Base-by-base conservation (phyloP, 139 green algal species). In the Volvox reticuliferus region DNA sequence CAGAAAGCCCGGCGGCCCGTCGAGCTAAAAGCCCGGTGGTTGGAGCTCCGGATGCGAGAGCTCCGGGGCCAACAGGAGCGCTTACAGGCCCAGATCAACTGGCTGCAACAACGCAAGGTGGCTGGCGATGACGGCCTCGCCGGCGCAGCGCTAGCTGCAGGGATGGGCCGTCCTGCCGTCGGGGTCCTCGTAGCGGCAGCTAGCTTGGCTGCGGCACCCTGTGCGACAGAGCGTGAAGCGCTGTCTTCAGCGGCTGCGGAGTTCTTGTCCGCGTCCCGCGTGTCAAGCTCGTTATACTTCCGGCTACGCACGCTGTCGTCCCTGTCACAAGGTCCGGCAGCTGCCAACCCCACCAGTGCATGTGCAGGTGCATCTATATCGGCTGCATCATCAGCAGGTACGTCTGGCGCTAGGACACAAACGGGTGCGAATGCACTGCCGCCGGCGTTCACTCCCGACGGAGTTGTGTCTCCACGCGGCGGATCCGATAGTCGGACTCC, bases 31-130 rank as follows among this genome's bases (percentile, higher is more conserved):
- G 94, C 90, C 63, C 76, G 85, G 14, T 96, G 94, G 94, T 91
- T 96, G 62, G 90, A 94, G 86, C 81, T 93, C 35, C 94, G 94
- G 32, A 89, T 95, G 79, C 84, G 32, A 28, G 93, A 96, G 89
- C 86, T 95, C 3, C 79, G 69, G 22, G 65, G 61, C 0, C 80
- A 92, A 83, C 82, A 92, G 89, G 82, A 87, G 18, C 62, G 78
- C 26, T 20, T 92, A 69, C 62, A 85, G 18, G 21, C 37, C 22
- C 86, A 91, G 30, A 89, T 95, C 20, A 55, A 13, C 1, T 63
- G 87, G 62, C 30, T 90, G 86, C 86, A 90, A 33, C 73, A 76
- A 30, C 86, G 61, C 2, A 19, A 33, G 14, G 30, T 28, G 32
- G 86, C 73, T 16, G 86, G 73, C 5, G 50, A 9, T 28, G 44